Evolutionary conservation across 345 rosid species (phyloP), one percentile per base, ranked within the genome.

Genomic region (Mallotus nudiflorus): DNA sequence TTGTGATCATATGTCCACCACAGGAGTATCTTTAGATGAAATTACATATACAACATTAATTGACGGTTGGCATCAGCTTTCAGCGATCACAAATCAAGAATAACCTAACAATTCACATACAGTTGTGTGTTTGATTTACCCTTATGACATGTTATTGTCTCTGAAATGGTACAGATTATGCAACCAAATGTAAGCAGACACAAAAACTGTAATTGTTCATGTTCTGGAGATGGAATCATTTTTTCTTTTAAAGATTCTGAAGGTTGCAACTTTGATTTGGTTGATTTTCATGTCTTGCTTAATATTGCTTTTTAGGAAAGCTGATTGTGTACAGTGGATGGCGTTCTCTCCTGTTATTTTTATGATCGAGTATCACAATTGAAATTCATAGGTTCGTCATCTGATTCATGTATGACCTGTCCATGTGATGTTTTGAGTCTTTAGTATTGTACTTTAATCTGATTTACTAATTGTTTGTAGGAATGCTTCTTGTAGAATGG

Each of bases 11-110:
- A 81, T 82, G 85, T 68, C 77, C 51, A 59, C 64, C 16, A 40
- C 61, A 71, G 85, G 76, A 20, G 27, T 78, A 45, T 31, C 44
- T 15, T 69, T 75, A 58, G 93, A 87, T 78, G 89, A 92, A 80
- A 84, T 89, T 54, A 84, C 88, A 53, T 88, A 85, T 75, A 87
- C 87, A 18, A 81, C 86, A 14, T 79, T 92, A 78, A 69, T 87
- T 76, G 75, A 82, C 77, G 89, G 85, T 61, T 83, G 86, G 83
- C 73, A 28, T 65, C 80, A 50, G 46, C 63, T 49, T 8, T 78
- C 80, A 53, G 61, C 71, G 67, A 52, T 61, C 28, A 64, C 73
- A 44, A 72, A 60, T 75, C 74, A 71, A 63, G 74, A 82, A 75
- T 76, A 73, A 78, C 68, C 42, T 4, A 42, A 19, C 55, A 67